Conservation (phyloP, 2,329 filamentous ascomycete species). For the Incumbomyces delicatus region DNA sequence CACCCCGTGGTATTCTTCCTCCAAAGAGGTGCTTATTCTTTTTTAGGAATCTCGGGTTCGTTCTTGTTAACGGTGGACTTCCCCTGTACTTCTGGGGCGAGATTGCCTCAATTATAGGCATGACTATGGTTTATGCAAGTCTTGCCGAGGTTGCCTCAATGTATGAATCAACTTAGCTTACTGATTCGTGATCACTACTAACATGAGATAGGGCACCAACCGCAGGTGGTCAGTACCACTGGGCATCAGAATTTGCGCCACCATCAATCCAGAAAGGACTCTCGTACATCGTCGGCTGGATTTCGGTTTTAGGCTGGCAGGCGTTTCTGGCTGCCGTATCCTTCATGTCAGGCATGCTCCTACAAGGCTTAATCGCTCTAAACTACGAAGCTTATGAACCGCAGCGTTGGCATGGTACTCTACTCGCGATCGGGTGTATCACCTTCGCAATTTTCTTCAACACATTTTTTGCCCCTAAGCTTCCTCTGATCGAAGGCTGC, state of each 20-base stretch:
- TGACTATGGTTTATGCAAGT: constrained; percentile 28
- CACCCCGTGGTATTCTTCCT: constrained; percentile 26
- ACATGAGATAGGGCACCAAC: background rate
- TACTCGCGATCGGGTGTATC: constrained; percentile 31
- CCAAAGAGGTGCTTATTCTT: constrained; percentile 21
- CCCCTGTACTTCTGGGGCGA: constrained; percentile 32
- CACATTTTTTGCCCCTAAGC: constrained; percentile 28
- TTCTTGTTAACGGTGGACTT: constrained; percentile 27
- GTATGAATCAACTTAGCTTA: constrained; percentile 24
- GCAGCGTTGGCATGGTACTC: constrained; percentile 34
- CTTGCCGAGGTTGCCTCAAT: constrained; percentile 37
- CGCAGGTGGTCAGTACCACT: constrained; percentile 30
- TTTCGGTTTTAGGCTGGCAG: constrained; percentile 22
- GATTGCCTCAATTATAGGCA: constrained; percentile 22
- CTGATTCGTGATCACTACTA: constrained; percentile 22
- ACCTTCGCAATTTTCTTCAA: constrained; percentile 30
- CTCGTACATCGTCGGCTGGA: constrained; percentile 23
- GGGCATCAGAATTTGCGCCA: constrained; percentile 22
- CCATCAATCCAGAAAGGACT: constrained; percentile 21
- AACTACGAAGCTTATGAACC: constrained; percentile 30
- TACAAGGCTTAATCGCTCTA: constrained; percentile 36
- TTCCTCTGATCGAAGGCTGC: constrained; percentile 30
- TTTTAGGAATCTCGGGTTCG: constrained; percentile 21
- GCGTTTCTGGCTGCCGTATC: constrained; percentile 10
- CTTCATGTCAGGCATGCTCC: constrained; percentile 33